Percentiles rank a stretch among this genome's conserved stretches.
Conservation (phyloP, 495 filamentous ascomycete species). For the Trichoderma asperelloides region DNA sequence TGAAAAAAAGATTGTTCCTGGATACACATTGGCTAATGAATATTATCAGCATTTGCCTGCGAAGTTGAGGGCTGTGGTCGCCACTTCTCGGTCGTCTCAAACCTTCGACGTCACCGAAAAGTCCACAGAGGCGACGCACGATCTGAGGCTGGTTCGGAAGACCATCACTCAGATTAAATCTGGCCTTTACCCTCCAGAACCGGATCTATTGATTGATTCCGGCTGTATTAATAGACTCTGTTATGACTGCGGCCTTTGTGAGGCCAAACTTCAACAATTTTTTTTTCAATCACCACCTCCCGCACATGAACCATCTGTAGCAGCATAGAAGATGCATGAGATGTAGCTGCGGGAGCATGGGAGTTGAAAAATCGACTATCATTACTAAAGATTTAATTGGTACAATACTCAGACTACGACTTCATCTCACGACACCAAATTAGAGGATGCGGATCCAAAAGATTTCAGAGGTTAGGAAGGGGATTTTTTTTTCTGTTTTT, state of each 20-base stretch:
- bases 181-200: not conserved
- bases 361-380: not conserved
- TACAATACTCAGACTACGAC: slow-evolving; percentile 3
- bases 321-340: slow-evolving; percentile 8
- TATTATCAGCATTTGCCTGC: slow-evolving; percentile 63
- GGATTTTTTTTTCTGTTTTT: not conserved
- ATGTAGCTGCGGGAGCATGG: not conserved
- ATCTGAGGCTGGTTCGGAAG: slow-evolving; percentile 43
- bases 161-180: slow-evolving; percentile 36
- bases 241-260: not conserved
- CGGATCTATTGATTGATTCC: not conserved
- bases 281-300: not conserved
- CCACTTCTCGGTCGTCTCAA: slow-evolving; percentile 96
- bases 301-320: not conserved
- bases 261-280: slow-evolving; percentile 1
- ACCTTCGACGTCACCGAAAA: slow-evolving; percentile 89
- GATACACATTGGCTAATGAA: slow-evolving; percentile 24
- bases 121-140: slow-evolving; percentile 79
- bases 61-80: slow-evolving; percentile 93
- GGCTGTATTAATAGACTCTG: not conserved
- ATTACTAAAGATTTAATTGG: not conserved
- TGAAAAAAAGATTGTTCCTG: not conserved
- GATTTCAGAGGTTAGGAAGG: not conserved
- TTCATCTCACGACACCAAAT: slow-evolving; percentile 2
- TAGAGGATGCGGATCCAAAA: not conserved